A percentile compares a stretch with the other conserved stretches of the same genome.
Evolutionary conservation across 2,329 filamentous ascomycete species (phyloP).

Genomic region (Diaporthe australafricana): DNA sequence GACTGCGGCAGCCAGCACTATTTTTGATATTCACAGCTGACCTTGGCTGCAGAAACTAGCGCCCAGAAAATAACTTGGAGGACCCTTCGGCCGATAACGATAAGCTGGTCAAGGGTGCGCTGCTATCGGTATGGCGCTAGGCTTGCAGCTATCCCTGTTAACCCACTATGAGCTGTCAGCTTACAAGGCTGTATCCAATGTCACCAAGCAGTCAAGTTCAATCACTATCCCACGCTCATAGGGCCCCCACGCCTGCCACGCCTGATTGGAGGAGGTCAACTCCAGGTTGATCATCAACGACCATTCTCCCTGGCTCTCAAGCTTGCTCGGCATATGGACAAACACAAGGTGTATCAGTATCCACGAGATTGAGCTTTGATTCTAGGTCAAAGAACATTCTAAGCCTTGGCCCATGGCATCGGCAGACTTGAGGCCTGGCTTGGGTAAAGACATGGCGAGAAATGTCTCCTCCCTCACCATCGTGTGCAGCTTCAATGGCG

Average conservation of each 20-base stretch:
- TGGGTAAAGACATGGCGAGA: background rate
- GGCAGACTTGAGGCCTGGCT: background rate
- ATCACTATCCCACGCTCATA: background rate
- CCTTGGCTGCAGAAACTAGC: conserved; percentile 31
- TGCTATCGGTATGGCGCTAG: background rate
- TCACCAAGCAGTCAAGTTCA: background rate
- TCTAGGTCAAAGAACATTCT: background rate
- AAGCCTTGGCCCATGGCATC: background rate
- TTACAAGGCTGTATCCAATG: background rate
- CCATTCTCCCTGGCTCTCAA: background rate
- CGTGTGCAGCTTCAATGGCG: background rate
- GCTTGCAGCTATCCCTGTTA: background rate
- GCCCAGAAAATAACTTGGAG: conserved; percentile 17
- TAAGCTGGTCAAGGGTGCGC: conserved; percentile 9
- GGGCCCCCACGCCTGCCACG: background rate
- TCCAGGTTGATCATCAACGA: background rate
- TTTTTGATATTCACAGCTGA: conserved; percentile 13
- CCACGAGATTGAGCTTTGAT: background rate
- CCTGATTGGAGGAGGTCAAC: background rate
- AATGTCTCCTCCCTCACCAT: too few species aligned
- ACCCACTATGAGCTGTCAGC: background rate
- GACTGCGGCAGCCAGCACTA: background rate
- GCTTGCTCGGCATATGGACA: background rate
- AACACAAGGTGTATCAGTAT: too few species aligned
- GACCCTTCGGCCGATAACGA: conserved; percentile 24